Base-by-base conservation (phyloP, 1,139 yeast species). In the Saccharomyces hybrid region DNA sequence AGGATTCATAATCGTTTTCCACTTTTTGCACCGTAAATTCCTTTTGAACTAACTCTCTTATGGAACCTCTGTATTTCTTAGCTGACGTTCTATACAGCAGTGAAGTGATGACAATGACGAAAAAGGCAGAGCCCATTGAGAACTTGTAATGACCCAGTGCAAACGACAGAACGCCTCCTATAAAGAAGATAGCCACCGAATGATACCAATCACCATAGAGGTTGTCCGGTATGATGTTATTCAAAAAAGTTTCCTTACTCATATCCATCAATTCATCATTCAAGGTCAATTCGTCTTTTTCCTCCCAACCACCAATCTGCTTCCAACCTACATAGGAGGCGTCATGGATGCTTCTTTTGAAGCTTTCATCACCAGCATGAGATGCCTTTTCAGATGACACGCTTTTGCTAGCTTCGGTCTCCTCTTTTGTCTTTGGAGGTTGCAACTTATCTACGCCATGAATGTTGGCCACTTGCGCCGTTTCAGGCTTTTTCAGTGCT, bases 191-290 rank as follows among this genome's bases (percentile, higher is more conserved):
- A 0, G 81, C 96, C n/a, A 85, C 84, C 59, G 85, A 85, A 69
- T 93, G 98, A 69, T 84, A 93, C 98, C 98, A 93, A 64, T 93
- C 96, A 53, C 98, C 98, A 64, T 85, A 88, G n/a, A 81, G 79
- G 41, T 71, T 76, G 29, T 85, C 83, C 2, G 95, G 93, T 52
- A 90, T 73, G 64, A 84, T 80, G 56, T 80, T 76, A 63, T 87
- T 91, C 58, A 88, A 79, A 50, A 84, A 63, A 0, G 96, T 87
- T 8, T 88, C 80, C 38, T 79, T 77, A 41, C 84, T 78, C 59
- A 88, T 73, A 66, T 84, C 90, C 57, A 76, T 74, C 56, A 84
- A 76, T 62, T 86, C 89, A 63, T 88, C 95, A 49, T 83, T 85
- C 8, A 76, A 72, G 1, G 85, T 81, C 59, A 88, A 73, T 1